Evolutionary conservation across 1,139 yeast genomes (phyloP), one percentile per base, ranked within the genome.

Genomic region (Scheffersomyces insectosa): DNA sequence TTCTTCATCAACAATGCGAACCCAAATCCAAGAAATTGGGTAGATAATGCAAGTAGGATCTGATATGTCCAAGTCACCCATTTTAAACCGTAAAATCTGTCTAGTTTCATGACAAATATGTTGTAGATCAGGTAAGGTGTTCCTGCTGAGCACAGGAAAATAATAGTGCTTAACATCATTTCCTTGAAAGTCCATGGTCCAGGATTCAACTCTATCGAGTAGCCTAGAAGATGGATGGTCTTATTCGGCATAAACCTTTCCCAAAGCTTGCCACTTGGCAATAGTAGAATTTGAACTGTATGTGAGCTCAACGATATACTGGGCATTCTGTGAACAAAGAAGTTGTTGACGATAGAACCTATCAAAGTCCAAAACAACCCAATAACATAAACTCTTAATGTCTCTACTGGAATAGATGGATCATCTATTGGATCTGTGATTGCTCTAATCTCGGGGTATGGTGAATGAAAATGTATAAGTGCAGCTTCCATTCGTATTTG

Each of bases 1-100:
- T 70, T 65, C 54, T 70, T 53, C 77, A 73, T 73, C 16, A 74
- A 52, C 40, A 74, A 67, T 5, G 79, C 78, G 56, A 74, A 73
- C 4, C 77, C 75, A 57, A 73, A 74, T 5, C 79, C 79, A 30
- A 74, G 56, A 43, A 71, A 72, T 46, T 74, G 78, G 1, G 78
- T 72, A 2, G 75, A 68, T 8, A 72, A 48, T 1, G 71, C 57
- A 34, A 74, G 59, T 3, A 72, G 49, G 4, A 72, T 41, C 48
- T 74, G 79, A 51, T 66, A 73, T 0, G 65, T 53, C 56, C 69
- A 58, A 1, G 66, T 51, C 5, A 73, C 78, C 79, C 79, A 74
- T 44, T 70, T 65, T 39, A 73, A 58, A 1, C 74, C 75, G 49
- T 74, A 74, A 48, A 72, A 74, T 40, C 63, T 57, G 34, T 71